These are phyloP conservation scores for Populus hybrid DNA, from an alignment of 441 rosid genomes.

Conservation along the genomic window DNA sequence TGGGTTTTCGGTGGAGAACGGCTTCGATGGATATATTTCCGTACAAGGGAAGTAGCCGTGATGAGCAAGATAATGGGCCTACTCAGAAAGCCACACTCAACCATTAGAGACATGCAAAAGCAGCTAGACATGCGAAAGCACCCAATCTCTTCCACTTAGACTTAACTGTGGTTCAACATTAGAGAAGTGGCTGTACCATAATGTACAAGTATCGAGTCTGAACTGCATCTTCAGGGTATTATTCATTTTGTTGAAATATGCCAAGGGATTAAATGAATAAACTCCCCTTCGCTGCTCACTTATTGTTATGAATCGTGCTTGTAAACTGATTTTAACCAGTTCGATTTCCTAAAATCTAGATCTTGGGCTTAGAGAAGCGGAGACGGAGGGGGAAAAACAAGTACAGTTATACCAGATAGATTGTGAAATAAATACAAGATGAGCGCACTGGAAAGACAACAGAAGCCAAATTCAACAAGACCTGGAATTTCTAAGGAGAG, in stretches of 20 bases:
- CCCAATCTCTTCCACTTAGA: neutral
- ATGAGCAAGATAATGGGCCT: neutral
- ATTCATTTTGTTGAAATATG: neutral
- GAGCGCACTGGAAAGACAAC: neutral
- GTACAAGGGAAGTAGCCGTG: neutral
- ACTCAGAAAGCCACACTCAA: neutral
- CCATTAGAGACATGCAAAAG: neutral
- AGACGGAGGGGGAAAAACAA: neutral
- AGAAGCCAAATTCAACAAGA: neutral
- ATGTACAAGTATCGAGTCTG: too few relatives aligned
- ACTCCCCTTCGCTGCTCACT: neutral
- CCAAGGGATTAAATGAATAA: neutral
- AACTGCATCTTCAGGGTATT: too few relatives aligned
- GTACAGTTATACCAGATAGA: neutral
- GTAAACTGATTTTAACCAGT: neutral
- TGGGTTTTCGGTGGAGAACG: too few relatives aligned
- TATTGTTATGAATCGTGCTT: neutral
- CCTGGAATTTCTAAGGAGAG: conserved; percentile 19
- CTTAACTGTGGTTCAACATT: too few relatives aligned
- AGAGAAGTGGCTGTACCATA: too few relatives aligned
- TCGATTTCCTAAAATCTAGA: neutral
- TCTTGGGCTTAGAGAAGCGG: neutral
- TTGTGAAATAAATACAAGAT: neutral
- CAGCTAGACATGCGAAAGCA: too few relatives aligned
- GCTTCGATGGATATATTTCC: too few relatives aligned